Evolutionary conservation across 306 rosid species (phyloP).

Genomic region (Sophora flavescens): DNA sequence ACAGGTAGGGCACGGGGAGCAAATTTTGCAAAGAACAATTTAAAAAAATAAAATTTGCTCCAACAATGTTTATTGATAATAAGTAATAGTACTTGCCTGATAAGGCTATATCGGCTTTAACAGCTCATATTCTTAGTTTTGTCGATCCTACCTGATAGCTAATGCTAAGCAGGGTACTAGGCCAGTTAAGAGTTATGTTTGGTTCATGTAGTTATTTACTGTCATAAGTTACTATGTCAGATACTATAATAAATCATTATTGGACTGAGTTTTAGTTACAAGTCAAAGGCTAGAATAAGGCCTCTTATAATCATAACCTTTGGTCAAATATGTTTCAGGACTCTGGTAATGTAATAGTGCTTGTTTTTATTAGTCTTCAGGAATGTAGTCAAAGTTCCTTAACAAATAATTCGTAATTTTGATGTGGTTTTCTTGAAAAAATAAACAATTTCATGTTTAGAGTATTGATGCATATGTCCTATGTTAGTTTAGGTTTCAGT

Average conservation of each 20-base stretch:
- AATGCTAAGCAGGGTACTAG: neutral
- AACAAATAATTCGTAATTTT: constrained; percentile 10
- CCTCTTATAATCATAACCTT: neutral
- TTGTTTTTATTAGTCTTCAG: neutral
- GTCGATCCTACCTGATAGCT: neutral
- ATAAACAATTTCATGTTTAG: neutral
- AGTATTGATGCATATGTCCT: constrained; percentile 17
- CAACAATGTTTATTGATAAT: neutral
- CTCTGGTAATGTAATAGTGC: constrained; percentile 10
- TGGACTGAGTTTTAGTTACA: neutral
- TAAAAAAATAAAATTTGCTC: constrained; percentile 3
- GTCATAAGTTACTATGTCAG: neutral
- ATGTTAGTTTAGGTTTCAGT: constrained; percentile 27
- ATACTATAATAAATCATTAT: neutral
- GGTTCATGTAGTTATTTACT: constrained; percentile 7
- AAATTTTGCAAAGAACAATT: constrained; percentile 25
- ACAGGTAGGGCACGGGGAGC: neutral
- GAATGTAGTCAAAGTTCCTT: constrained; percentile 4
- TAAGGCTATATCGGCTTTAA: neutral
- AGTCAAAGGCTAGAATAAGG: constrained; percentile 1
- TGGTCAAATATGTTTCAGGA: constrained; percentile 18
- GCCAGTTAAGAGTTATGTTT: neutral
- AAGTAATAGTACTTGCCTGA: neutral
- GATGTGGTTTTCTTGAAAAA: constrained; percentile 15
- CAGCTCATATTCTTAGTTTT: neutral